Evolutionary conservation across 1,284 basidiomycete species (phyloP), one percentile per base, ranked within the genome.

Genomic region (Leccinum ponderosum): DNA sequence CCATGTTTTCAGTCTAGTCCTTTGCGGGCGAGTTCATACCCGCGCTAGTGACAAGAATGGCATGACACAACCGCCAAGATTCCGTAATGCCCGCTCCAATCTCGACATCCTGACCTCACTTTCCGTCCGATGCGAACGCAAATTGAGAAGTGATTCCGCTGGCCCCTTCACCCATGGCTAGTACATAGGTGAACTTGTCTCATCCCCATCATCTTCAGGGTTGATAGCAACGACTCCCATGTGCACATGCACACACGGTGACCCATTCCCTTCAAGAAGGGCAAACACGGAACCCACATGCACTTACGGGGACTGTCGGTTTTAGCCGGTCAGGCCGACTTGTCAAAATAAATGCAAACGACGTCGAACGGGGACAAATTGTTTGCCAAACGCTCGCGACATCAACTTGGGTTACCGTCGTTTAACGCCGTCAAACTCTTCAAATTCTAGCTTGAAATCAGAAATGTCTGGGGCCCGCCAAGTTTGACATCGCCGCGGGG

Each of bases 41-140:
- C 42, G 63, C 51, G 22, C 35, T 25, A 51, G 47, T 31, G 44
- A 6, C 44, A 47, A 17, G 3, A 11, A 1, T 31, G 52, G 53
- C 56, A 64, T 57, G 62, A 52, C n/a, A 56, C 29, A 22, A 48
- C n/a, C 37, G 57, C 47, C 51, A 57, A 4, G 1, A 17, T 69
- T 57, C 57, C 68, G 68, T 72, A 69, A 71, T 48, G 15, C 33
- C 47, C 56, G 57, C 22, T 50, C 33, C 20, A 4, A 52, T 56
- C 52, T 42, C 37, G 11, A 50, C 47, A 50, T 37, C 48, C 17
- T 35, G n/a, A 22, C 39, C 8, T 58, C 31, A 27, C 31, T 50
- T 53, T 33, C 25, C 44, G 9, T 58, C 65, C 64, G 57, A 66
- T 57, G 31, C 56, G 52, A 44, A 57, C 56, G 55, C 56, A 37